phyloP scores from a whole-genome alignment of 2,329 filamentous ascomycete genomes.

The Chaetoscypha palmicola region DNA sequence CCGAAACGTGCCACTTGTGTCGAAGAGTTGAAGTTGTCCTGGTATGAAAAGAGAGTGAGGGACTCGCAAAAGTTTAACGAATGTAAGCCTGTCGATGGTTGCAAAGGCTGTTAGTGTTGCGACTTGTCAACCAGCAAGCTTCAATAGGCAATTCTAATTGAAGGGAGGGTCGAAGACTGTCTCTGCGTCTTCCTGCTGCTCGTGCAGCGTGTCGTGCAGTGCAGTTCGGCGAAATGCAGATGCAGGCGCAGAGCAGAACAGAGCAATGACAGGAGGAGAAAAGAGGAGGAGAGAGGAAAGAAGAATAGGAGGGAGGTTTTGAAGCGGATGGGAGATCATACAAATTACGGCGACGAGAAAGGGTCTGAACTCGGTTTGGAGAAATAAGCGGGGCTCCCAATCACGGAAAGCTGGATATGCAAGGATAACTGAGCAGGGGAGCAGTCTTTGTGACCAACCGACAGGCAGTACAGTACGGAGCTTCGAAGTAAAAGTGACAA shows the following conservation, averaged over 20 bases:
- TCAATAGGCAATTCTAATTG: conserved; percentile 13
- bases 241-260: conserved; percentile 9
- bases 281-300: conserved; percentile 18
- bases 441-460: no score
- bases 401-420: background rate
- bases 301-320: conserved; percentile 10
- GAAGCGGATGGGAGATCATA: conserved; percentile 6
- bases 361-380: conserved; percentile 6
- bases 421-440: no score
- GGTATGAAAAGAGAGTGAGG: conserved; percentile 2
- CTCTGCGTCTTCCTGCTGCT: conserved; percentile 7
- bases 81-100: background rate
- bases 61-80: conserved; percentile 1
- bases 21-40: background rate
- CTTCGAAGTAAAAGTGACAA: no score
- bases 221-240: conserved; percentile 16
- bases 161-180: conserved; percentile 10
- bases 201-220: conserved; percentile 15
- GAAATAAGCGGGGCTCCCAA: background rate
- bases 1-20: no score
- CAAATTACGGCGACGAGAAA: conserved; percentile 4
- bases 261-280: conserved; percentile 6
- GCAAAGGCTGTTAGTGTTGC: conserved; percentile 3
- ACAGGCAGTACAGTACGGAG: no score
- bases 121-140: conserved; percentile 24